Evolutionary conservation across 2,329 filamentous ascomycete species (phyloP), one percentile per base, ranked within the genome.

Genomic region (Aciculosporium take): DNA sequence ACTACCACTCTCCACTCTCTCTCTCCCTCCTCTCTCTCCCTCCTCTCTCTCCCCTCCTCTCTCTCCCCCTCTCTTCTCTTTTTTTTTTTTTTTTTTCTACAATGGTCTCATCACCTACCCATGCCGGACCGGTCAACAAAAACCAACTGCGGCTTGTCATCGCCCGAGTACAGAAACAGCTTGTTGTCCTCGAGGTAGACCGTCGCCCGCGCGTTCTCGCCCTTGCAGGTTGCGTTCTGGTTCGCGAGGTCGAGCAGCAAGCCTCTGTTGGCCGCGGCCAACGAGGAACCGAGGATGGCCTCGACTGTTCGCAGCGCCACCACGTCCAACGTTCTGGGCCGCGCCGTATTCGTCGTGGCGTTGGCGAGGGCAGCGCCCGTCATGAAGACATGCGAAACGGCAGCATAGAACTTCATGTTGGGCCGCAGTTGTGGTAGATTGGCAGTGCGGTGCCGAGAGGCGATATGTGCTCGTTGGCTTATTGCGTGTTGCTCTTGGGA

Each of bases 41-140:
- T 13, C n/a, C 20, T n/a, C n/a, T 15, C 18, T n/a, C 23, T 30
- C 4, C 9, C 17, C 8, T 8, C 8, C 15, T 15, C 8, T 5
- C 7, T 5, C 8, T 5, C 15, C 15, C 8, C 7, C 4, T 7
- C 15, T 5, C 5, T 29, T 5, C 8, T 29, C 15, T 29, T n/a
- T 29, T n/a, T 7, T 29, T 15, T 29, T 4, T 29, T 7, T 29
- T 29, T 5, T n/a, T n/a, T n/a, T 15, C 21, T 21, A 15, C 12
- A 36, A n/a, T n/a, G n/a, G n/a, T 17, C 21, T 17, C 36, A 6
- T 17, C 4, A 48, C 65, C 32, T 66, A 67, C 70, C 73, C 71
- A 76, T 75, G 51, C 71, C 73, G 35, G 69, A 74, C 34, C 68
- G 67, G 55, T 79, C 73, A 31, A 67, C 67, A 47, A 52, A 77